Base-by-base conservation (phyloP, 169 alveolate genomes). In the Cyclospora cayetanensis region DNA sequence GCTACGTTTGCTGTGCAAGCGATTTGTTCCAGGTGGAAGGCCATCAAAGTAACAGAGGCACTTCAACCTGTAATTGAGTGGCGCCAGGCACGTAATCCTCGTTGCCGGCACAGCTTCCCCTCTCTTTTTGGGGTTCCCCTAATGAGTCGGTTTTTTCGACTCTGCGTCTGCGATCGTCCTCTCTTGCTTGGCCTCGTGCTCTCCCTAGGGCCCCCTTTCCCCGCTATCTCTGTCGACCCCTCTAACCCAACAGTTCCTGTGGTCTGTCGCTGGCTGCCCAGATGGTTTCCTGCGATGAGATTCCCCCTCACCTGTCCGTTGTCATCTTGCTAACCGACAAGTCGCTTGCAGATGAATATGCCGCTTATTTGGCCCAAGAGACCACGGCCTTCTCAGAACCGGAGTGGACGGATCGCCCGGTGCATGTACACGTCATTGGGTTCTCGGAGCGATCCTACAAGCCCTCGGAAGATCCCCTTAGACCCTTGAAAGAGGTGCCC, bases 271-370 rank as follows among this genome's bases (percentile, higher is more conserved):
- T n/a, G n/a, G n/a, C n/a, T n/a, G n/a, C n/a, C n/a, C n/a, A n/a
- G n/a, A n/a, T n/a, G n/a, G 83, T 70, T 2, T 70, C 83, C 29
- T 70, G 83, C 53, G 83, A 70, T 20, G 83, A 70, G n/a, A 2
- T 70, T 11, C 83, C 83, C 2, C 55, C 83, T 12, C 50, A 31
- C 29, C 34, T 70, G 27, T 35, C 53, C 11, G 83, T 70, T 15
- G 46, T 70, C 2, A 4, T 70, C 11, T 29, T 70, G 53, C 53
- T 70, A 4, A 70, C 83, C 15, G 25, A 15, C n/a, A 22, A 29
- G 39, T 50, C 22, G 7, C 31, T 15, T 1, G 83, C 83, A 27
- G 55, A 70, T 29, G 83, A 29, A 37, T 70, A 31, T 37, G 34
- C 7, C 2, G 50, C 83, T 4, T 29, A 7, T 3, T 12, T 35